phyloP scores from a whole-genome alignment of 257 asterid genomes.

The Solanum sparsipilum region DNA sequence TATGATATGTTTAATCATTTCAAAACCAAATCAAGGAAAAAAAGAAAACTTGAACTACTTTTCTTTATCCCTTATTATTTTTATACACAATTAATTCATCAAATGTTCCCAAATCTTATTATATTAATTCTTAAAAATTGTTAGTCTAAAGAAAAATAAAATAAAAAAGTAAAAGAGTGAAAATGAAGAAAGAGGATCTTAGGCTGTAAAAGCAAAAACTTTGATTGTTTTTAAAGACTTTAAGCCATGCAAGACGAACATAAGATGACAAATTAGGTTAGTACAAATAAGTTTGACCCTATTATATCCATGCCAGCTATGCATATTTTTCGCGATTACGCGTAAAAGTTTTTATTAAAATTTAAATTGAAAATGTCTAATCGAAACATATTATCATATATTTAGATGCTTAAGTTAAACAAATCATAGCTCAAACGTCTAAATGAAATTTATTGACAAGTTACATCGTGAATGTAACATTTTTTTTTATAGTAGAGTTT shows the following conservation, averaged over 20 bases:
- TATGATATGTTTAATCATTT: background rate
- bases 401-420: background rate
- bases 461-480: background rate
- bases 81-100: background rate
- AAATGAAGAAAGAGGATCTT: background rate
- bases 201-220: background rate
- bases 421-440: background rate
- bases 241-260: slow-evolving; percentile 17
- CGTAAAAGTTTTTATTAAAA: too few relatives aligned
- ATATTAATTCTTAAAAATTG: background rate
- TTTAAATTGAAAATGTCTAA: background rate
- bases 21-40: background rate
- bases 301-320: background rate
- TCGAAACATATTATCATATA: background rate
- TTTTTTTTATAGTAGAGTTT: background rate
- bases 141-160: background rate
- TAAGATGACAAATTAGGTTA: slow-evolving; percentile 30
- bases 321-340: background rate
- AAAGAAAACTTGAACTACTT: background rate
- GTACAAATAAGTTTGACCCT: slow-evolving; percentile 16
- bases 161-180: background rate
- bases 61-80: background rate
- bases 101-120: background rate
- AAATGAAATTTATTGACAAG: background rate
- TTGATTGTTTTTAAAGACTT: slow-evolving; percentile 21